These are phyloP conservation scores for Penicillium flavigenum DNA, from an alignment of 495 filamentous ascomycete species.

Conservation along the genomic window DNA sequence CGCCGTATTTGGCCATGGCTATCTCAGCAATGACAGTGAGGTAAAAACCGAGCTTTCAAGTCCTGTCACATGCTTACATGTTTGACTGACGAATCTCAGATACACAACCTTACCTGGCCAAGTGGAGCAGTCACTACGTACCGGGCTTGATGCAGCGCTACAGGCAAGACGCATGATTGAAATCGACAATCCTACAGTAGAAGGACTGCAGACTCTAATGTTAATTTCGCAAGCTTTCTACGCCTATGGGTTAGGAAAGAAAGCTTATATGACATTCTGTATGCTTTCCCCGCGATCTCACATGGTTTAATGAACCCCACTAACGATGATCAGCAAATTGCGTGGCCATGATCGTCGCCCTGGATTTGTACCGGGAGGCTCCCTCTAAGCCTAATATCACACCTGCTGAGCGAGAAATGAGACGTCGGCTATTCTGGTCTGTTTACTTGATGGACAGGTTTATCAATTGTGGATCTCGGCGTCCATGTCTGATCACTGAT, in stretches of 20 bases:
- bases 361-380: conserved; percentile 72
- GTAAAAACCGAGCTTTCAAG: conserved; percentile 40
- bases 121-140: conserved; percentile 55
- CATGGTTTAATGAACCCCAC: conserved; percentile 6
- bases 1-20: conserved; percentile 61
- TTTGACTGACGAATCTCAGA: conserved; percentile 31
- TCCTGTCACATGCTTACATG: background rate
- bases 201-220: conserved; percentile 70
- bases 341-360: conserved; percentile 75
- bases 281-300: conserved; percentile 26
- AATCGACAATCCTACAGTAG: conserved; percentile 74
- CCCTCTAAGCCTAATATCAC: conserved; percentile 56
- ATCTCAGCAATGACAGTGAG: conserved; percentile 71
- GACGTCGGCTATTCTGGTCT: conserved; percentile 77
- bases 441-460: conserved; percentile 83
- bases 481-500: conserved; percentile 73
- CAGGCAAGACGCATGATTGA: conserved; percentile 68
- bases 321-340: conserved; percentile 58
- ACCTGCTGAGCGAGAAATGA: conserved; percentile 66
- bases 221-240: conserved; percentile 74
- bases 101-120: conserved; percentile 62
- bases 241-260: conserved; percentile 76
- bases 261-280: conserved; percentile 82
- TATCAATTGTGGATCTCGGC: conserved; percentile 71
- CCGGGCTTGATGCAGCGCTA: conserved; percentile 66